Evolutionary conservation across 306 rosid genomes (phyloP).

Genomic region (Pachyrhizus erosus): DNA sequence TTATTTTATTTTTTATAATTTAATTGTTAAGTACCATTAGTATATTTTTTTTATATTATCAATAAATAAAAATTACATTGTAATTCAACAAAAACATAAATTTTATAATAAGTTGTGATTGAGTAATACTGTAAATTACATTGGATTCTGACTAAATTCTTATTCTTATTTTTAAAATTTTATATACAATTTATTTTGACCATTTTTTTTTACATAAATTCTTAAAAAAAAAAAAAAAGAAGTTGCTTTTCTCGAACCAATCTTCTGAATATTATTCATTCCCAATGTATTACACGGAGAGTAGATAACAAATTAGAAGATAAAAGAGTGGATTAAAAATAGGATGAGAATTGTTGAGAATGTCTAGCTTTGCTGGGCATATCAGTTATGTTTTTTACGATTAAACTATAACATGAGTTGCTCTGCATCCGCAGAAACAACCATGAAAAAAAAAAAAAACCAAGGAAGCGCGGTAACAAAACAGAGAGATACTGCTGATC

Average conservation of each 20-base stretch:
- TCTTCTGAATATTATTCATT: constrained; percentile 36
- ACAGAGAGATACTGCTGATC: constrained; percentile 33
- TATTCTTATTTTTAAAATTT: too few species aligned
- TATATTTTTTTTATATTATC: too few species aligned
- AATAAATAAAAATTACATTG: too few species aligned
- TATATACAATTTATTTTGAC: too few species aligned
- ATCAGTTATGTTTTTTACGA: constrained; percentile 34
- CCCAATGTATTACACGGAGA: constrained; percentile 51
- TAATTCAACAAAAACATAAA: too few species aligned
- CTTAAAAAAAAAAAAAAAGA: neutral
- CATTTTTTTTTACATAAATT: too few species aligned
- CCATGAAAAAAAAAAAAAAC: constrained; percentile 67
- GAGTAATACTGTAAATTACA: too few species aligned
- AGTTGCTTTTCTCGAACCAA: neutral
- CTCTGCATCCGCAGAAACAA: constrained; percentile 50
- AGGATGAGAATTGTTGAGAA: constrained; percentile 43
- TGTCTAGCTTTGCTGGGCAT: constrained; percentile 32
- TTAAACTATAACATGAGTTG: constrained; percentile 59
- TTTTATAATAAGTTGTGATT: too few species aligned
- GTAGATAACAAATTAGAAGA: constrained; percentile 1
- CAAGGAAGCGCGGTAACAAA: constrained; percentile 43
- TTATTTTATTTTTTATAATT: too few species aligned
- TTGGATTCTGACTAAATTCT: too few species aligned
- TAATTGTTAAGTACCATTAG: too few species aligned
- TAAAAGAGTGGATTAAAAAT: constrained; percentile 24